phyloP scores from a whole-genome alignment of 352 stramenopile genomes.

The Thraustochytrium sp. region DNA sequence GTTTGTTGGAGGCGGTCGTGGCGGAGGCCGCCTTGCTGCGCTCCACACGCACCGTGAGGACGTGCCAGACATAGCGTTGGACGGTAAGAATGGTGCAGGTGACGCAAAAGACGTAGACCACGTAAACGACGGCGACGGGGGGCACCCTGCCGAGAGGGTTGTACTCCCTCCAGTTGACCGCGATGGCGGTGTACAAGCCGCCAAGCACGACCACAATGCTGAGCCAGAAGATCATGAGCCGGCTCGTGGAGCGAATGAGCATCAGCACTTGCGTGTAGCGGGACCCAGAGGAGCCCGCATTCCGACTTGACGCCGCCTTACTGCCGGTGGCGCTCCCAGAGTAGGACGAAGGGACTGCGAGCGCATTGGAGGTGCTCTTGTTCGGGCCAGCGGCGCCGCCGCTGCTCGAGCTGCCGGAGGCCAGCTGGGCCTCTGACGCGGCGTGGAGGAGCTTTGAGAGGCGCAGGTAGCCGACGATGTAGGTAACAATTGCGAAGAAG shows the following conservation, averaged over 20 bases:
- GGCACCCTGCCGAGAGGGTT: not conserved
- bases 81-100: not conserved
- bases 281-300: not conserved
- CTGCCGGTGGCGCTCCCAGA: not conserved
- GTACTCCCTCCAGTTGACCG: not conserved
- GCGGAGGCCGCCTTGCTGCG: not conserved
- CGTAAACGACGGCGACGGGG: not conserved
- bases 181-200: not conserved
- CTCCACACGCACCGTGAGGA: not conserved
- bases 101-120: not conserved
- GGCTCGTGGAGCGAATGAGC: not conserved
- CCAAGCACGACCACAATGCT: not conserved
- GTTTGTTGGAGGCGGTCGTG: not conserved
- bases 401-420: too few relatives aligned
- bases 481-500: conserved; percentile 12
- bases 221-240: not conserved
- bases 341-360: not conserved
- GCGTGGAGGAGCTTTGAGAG: not conserved
- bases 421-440: not conserved
- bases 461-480: not conserved
- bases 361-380: not conserved
- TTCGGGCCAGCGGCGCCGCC: not conserved
- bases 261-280: not conserved
- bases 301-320: not conserved
- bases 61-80: not conserved